phyloP scores from a whole-genome alignment of 192 early-diverging fungal species.

The Glomus cerebriforme region DNA sequence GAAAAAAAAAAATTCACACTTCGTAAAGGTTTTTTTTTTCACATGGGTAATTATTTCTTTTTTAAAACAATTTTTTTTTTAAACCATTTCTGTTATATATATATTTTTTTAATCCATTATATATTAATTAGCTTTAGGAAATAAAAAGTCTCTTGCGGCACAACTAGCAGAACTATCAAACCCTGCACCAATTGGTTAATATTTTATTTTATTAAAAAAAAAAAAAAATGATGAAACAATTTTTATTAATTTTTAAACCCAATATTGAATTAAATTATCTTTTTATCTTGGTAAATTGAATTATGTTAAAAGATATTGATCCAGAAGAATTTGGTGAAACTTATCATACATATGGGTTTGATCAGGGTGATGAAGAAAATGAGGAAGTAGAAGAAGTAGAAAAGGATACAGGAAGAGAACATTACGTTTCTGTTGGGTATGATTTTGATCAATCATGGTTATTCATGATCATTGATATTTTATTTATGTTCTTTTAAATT shows the following conservation, averaged over 20 bases:
- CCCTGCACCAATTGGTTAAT: constrained; percentile 57
- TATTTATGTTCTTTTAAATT: neutral
- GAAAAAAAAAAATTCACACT: too few species aligned
- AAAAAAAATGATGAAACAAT: too few species aligned
- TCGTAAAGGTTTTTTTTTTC: too few species aligned
- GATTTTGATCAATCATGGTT: neutral
- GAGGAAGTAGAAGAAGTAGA: constrained; percentile 51
- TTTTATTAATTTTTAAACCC: neutral
- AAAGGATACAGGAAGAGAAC: constrained; percentile 56
- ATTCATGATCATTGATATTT: neutral
- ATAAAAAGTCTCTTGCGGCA: constrained; percentile 49
- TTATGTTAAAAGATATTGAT: constrained; percentile 59
- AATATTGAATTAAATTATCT: neutral
- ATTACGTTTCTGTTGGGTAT: constrained; percentile 71
- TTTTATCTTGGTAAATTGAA: neutral
- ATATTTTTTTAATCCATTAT: neutral
- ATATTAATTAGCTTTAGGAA: neutral
- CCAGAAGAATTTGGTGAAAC: constrained; percentile 64
- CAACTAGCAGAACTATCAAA: constrained; percentile 55
- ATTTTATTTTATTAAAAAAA: neutral
- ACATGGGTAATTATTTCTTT: too few species aligned
- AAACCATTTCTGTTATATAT: too few species aligned
- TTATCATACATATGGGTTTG: constrained; percentile 46
- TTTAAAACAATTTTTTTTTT: too few species aligned
- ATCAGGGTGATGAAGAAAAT: constrained; percentile 50